Conservation (phyloP, 164 flowering plant species). For the Magnolia changhungtana region DNA sequence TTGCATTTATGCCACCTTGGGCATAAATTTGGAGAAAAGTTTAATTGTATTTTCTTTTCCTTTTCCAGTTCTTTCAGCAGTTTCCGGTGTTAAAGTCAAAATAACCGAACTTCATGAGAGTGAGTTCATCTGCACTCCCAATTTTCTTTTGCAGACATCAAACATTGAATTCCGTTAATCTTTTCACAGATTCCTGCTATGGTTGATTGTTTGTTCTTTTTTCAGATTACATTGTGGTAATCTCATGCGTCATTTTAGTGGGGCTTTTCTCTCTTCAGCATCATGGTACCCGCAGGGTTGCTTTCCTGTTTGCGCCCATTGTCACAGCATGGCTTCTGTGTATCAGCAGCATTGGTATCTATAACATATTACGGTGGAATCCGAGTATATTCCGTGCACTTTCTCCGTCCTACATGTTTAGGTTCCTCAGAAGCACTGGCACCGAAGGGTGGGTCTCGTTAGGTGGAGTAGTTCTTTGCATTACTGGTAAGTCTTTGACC, state of each 20-base stretch:
- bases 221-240: constrained; percentile 50
- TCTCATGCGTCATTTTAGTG: constrained; percentile 54
- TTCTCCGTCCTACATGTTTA: constrained; percentile 62
- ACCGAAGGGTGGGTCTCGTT: constrained; percentile 71
- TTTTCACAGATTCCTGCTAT: background rate
- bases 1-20: background rate
- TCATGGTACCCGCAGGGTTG: constrained; percentile 64
- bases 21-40: background rate
- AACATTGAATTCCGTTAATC: background rate
- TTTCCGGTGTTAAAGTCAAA: constrained; percentile 53
- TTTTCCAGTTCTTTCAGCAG: constrained; percentile 66
- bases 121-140: constrained; percentile 24
- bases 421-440: constrained; percentile 50
- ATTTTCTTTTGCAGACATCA: background rate
- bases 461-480: constrained; percentile 70
- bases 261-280: constrained; percentile 68
- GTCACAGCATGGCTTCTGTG: constrained; percentile 62
- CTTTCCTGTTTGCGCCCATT: constrained; percentile 72
- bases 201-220: constrained; percentile 3
- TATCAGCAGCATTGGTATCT: constrained; percentile 58
- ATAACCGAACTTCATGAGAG: constrained; percentile 48
- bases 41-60: background rate
- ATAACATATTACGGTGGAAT: constrained; percentile 69
- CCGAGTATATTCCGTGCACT: constrained; percentile 49
- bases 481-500: constrained; percentile 47